Percentiles rank a stretch among this genome's conserved stretches.
phyloP scores from a whole-genome alignment of 2,329 filamentous ascomycete species.

The Nothomitra cinnamomea region DNA sequence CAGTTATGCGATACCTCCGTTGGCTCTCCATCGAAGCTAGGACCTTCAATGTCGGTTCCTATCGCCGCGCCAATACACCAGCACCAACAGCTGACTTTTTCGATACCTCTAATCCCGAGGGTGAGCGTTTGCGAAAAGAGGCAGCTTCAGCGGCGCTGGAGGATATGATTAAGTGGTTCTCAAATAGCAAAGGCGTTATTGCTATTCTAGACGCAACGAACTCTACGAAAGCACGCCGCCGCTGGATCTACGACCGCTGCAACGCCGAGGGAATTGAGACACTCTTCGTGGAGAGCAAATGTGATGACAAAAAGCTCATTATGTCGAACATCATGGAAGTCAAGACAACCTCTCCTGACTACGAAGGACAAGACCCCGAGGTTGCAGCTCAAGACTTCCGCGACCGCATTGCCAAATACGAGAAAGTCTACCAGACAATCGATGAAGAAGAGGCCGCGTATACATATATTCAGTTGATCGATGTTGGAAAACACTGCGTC shows the following conservation, averaged over 20 bases:
- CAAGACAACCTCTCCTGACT: conserved; percentile 92
- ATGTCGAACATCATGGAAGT: conserved; percentile 98
- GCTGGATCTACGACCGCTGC: conserved; percentile 80
- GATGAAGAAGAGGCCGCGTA: conserved; percentile 74
- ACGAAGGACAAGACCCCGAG: conserved; percentile 85
- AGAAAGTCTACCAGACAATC: conserved; percentile 90
- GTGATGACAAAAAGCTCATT: conserved; percentile 87
- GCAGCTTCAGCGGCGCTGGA: conserved; percentile 82
- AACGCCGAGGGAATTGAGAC: conserved; percentile 65
- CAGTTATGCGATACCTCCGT: conserved; percentile 75
- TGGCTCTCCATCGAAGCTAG: conserved; percentile 91
- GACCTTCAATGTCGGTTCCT: conserved; percentile 95
- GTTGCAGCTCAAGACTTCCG: conserved; percentile 80
- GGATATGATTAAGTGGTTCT: conserved; percentile 93
- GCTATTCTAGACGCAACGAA: conserved; percentile 95
- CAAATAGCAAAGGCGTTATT: conserved; percentile 57
- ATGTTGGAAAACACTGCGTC: conserved; percentile 88
- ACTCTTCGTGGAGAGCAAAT: conserved; percentile 91
- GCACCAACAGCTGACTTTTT: conserved; percentile 92
- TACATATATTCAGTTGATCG: conserved; percentile 94
- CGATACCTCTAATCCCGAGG: conserved; percentile 75
- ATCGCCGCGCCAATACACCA: conserved; percentile 76
- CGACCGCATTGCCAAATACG: conserved; percentile 89
- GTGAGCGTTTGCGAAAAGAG: conserved; percentile 71
- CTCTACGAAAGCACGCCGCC: conserved; percentile 73